Evolutionary conservation across 2,329 filamentous ascomycete genomes (phyloP), one percentile per base, ranked within the genome.

Genomic region (Camillea tinctor): DNA sequence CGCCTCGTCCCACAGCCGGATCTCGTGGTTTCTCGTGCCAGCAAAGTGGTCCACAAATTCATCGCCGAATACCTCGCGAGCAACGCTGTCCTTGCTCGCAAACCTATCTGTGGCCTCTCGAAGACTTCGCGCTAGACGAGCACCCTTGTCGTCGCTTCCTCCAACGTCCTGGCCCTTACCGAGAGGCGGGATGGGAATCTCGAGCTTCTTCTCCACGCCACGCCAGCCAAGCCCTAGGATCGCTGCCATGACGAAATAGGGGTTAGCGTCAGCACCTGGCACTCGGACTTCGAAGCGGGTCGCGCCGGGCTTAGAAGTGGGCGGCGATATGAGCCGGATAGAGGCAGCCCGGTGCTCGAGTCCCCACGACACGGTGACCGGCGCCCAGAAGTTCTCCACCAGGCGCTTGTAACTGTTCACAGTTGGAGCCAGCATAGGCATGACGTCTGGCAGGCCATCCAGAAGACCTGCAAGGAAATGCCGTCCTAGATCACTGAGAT

Each of bases 381-480:
- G 95, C 0, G 95, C 95, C 95, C 95, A 99, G 78, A 97, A 98
- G 78, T 98, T 98, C 80, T 99, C 95, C 2, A 99, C 95, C 0
- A 99, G 84, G 3, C 95, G 89, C 79, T 99, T 99, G 82, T 99
- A 99, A 63, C 92, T 96, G 82, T 99, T 99, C 72, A 99, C 86
- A 1, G 92, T 99, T 0, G 95, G 95, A 0, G 94, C 95, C 13
- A 99, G 82, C 60, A 98, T 81, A 0, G 95, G 95, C 95, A 99
- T 99, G 67, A 98, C 87, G 71, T 97, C 92, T 1, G 95, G 92
- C 3, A 99, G 83, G 15, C 94, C 95, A 22, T 92, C 89, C 0
- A 99, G 83, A 1, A 99, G 77, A 7, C 95, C 95, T 0, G 95
- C 95, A 0, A 99, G 85, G 78, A 99, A 99, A 68, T 98, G 90